phyloP scores from a whole-genome alignment of 306 rosid genomes.

The Morella rubra region DNA sequence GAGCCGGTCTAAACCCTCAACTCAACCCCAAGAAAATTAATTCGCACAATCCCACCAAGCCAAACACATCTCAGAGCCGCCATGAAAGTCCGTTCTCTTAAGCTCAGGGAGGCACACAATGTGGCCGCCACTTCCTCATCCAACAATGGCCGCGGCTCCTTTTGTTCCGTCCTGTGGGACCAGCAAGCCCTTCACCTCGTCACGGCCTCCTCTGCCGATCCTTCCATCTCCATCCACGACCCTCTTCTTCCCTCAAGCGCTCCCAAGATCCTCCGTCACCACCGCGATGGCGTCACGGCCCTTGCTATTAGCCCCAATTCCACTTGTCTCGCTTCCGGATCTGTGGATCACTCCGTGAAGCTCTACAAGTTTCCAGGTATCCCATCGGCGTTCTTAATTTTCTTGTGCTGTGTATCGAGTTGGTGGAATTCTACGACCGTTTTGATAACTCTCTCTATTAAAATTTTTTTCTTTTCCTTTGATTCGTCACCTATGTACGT shows the following conservation, averaged over 20 bases:
- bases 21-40: neutral
- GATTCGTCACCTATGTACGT: neutral
- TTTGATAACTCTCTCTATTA: neutral
- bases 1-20: constrained; percentile 33
- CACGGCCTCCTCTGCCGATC: constrained; percentile 73
- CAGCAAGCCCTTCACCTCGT: constrained; percentile 65
- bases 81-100: constrained; percentile 84
- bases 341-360: constrained; percentile 86
- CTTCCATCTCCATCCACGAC: constrained; percentile 68
- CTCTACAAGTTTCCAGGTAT: constrained; percentile 96
- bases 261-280: constrained; percentile 81
- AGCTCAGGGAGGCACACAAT: constrained; percentile 85
- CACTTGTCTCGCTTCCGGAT: constrained; percentile 95
- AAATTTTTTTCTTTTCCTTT: neutral
- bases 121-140: constrained; percentile 16
- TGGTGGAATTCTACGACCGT: neutral
- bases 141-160: constrained; percentile 48
- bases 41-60: neutral
- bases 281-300: constrained; percentile 90
- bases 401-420: neutral
- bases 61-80: neutral
- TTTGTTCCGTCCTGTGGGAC: constrained; percentile 93
- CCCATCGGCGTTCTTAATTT: neutral
- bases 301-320: constrained; percentile 91
- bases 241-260: constrained; percentile 57